Base-by-base conservation (phyloP, 495 filamentous ascomycete genomes). In the Hypomontagnella submonticulosa region DNA sequence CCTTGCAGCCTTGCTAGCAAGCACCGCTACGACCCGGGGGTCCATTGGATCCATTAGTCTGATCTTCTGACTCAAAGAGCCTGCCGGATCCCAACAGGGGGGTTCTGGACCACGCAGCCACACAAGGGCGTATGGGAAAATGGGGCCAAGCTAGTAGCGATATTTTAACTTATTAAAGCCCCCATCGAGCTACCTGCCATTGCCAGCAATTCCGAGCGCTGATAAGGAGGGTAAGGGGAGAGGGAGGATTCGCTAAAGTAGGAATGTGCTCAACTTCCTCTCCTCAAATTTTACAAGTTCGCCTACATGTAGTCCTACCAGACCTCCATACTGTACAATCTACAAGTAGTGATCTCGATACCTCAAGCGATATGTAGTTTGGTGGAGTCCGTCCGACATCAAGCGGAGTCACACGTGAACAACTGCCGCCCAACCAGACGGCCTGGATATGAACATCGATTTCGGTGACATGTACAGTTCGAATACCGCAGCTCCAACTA, bases 21-120 rank as follows among this genome's bases (percentile, higher is more conserved):
- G 41, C 43, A 37, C 11, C 20, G 34, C 8, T 49, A 40, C 16
- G 19, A 23, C 34, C 38, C 9, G 42, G 32, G 32, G n/a, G 20
- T 48, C 49, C 49, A 54, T 53, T 59, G 42, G 49, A 36, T 46
- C 44, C 60, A 30, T 50, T 57, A 38, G 46, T 47, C 49, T 63
- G 55, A 60, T 55, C 65, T 68, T 49, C 65, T 68, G 65, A 68
- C 55, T 59, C 20, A 8, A 59, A 63, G 38, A 59, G 40, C 53
- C 43, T 59, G 48, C 32, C 27, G 10, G 19, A 38, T 18, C 50
- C 40, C 49, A 18, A 30, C 58, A 43, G 50, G 15, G 44, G 51
- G 42, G 49, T 63, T 64, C 60, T 64, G 37, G 60, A 40, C 56
- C 36, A 55, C 43, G 38, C 60, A 64, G 57, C 56, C 36, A 59